phyloP scores from a whole-genome alignment of 805 yeast species.

The Starmerella bombi region DNA sequence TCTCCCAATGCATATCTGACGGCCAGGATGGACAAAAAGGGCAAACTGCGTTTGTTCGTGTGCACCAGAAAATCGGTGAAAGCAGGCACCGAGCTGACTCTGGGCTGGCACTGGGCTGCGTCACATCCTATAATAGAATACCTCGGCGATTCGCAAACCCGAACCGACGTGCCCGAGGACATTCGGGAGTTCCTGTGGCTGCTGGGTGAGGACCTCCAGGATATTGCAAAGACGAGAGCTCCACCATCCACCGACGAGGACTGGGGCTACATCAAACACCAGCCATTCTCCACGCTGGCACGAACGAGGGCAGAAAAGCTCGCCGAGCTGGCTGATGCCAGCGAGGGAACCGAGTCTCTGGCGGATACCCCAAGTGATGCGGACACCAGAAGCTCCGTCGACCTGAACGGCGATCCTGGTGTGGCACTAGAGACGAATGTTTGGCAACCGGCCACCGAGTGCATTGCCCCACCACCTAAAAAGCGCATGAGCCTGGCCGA shows the following conservation, averaged over 20 bases:
- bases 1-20: constrained; percentile 58
- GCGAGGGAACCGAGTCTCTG: not conserved
- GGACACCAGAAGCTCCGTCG: too few species aligned
- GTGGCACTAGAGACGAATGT: constrained; percentile 7
- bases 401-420: not conserved
- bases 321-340: not conserved
- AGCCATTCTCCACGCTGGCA: not conserved
- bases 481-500: constrained; percentile 20
- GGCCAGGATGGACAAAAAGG: constrained; percentile 29
- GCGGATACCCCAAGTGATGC: too few species aligned
- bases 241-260: constrained; percentile 8
- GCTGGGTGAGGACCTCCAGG: constrained; percentile 2
- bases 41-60: constrained; percentile 41
- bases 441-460: constrained; percentile 15
- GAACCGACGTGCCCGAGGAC: not conserved
- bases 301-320: not conserved
- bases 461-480: constrained; percentile 12
- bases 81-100: constrained; percentile 56
- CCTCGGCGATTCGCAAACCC: constrained; percentile 22
- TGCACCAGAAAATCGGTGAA: constrained; percentile 44
- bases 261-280: constrained; percentile 8
- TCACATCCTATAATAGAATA: constrained; percentile 53
- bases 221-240: not conserved
- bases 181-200: constrained; percentile 9
- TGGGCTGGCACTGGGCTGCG: constrained; percentile 83